Base-by-base conservation (phyloP, 306 rosid genomes). In the Nissolia schottii region DNA sequence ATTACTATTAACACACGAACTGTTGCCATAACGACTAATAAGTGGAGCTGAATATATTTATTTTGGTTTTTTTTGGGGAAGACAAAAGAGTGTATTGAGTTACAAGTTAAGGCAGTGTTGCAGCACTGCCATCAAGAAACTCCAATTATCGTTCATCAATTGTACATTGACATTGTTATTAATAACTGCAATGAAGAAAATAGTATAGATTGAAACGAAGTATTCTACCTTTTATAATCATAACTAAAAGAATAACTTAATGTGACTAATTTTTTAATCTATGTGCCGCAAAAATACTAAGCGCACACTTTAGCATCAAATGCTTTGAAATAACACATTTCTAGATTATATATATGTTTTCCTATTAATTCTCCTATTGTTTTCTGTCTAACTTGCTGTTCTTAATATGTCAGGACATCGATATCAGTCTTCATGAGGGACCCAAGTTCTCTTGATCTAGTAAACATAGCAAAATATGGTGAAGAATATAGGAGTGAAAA, bases 401-500 rank as follows among this genome's bases (percentile, higher is more conserved):
- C 68, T 23, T 77, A 50, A 57, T 41, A 38, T 73, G 19, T 18
- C 90, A 93, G 98, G 90, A 89, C 85, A 2, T 88, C 84, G 0
- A 87, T 93, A 63, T 86, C 89, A 16, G 98, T 93, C 74, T 91
- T 77, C 87, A 93, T 90, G 98, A 81, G 83, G 63, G 90, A 83
- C 29, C 70, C 84, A 77, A 71, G 79, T 65, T 81, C 94, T 0
- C 74, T 83, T 69, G 83, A 75, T 46, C 64, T 86, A 88, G 85
- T 74, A 43, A 89, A 89, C 86, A 94, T 94, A 75, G 94, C 95
- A 9, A 87, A 82, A 68, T 94, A 94, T 38, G 98, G 97, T 48
- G 90, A 91, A 79, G 95, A 87, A 67, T 89, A 91, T 48, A 75
- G 16, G 62, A 79, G 79, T 18, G 84, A 70, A 14, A 77, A 94